phyloP scores from a whole-genome alignment of 805 yeast species.

The Candida pseudoglaebosa region DNA sequence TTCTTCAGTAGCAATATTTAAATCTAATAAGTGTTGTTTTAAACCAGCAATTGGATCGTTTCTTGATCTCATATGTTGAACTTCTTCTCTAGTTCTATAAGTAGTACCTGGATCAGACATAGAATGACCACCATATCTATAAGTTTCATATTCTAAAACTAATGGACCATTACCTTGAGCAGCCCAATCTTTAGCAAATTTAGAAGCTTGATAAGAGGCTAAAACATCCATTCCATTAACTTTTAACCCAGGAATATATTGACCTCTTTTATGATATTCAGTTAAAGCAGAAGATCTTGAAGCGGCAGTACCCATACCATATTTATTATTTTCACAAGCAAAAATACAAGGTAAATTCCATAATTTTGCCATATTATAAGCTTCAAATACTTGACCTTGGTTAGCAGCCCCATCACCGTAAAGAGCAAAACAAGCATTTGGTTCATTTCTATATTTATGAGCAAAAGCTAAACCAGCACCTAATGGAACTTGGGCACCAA shows the following conservation, averaged over 20 bases:
- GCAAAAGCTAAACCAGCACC: constrained; percentile 99
- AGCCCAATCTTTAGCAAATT: constrained; percentile 96
- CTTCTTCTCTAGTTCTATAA: constrained; percentile 99
- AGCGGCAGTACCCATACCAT: constrained; percentile 99
- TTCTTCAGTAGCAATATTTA: constrained; percentile 84
- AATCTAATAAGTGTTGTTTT: constrained; percentile 79
- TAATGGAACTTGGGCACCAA: constrained; percentile 98
- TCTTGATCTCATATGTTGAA: constrained; percentile 98
- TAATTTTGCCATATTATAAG: constrained; percentile 98
- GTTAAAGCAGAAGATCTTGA: constrained; percentile 94
- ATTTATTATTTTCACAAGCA: constrained; percentile 98
- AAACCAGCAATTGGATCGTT: constrained; percentile 97
- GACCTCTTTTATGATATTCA: constrained; percentile 98
- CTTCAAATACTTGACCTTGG: constrained; percentile 98
- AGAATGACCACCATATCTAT: constrained; percentile 99
- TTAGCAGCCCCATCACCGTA: constrained; percentile 99
- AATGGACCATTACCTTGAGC: constrained; percentile 92
- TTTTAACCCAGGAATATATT: constrained; percentile 97
- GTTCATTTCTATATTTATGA: constrained; percentile 84
- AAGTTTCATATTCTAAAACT: constrained; percentile 95
- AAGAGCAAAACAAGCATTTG: constrained; percentile 75
- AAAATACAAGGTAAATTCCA: constrained; percentile 95
- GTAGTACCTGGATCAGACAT: constrained; percentile 99
- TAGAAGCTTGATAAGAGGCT: constrained; percentile 93
- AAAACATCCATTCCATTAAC: constrained; percentile 98